phyloP scores from a whole-genome alignment of 208 protist species.

The Porcisia hertigi region DNA sequence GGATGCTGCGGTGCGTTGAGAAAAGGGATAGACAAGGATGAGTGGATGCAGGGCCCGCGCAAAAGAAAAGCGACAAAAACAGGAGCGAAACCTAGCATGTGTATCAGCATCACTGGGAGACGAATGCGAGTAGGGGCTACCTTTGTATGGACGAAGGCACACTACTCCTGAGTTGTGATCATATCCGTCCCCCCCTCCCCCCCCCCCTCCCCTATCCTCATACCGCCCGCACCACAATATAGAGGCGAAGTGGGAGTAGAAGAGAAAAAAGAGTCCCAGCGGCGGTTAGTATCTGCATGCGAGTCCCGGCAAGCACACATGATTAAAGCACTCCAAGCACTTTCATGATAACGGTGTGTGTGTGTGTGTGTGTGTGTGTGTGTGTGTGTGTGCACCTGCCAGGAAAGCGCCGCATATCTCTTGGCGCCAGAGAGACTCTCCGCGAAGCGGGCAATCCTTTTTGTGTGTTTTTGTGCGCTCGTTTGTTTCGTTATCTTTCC shows the following conservation, averaged over 20 bases:
- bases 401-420: not conserved
- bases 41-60: not conserved
- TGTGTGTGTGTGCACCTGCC: no score
- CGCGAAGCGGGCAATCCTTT: not conserved
- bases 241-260: not conserved
- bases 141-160: not conserved
- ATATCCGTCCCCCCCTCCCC: not conserved
- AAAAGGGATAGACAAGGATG: no score
- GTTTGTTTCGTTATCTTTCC: not conserved
- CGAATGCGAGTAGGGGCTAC: not conserved
- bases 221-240: no score
- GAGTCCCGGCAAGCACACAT: not conserved
- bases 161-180: not conserved
- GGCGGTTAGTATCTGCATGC: not conserved
- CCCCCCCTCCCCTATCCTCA: not conserved
- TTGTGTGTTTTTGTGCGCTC: not conserved
- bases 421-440: not conserved
- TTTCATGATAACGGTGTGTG: no score
- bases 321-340: not conserved
- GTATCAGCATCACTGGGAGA: not conserved
- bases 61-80: not conserved
- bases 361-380: no score
- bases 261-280: not conserved
- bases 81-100: not conserved
- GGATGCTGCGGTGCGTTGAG: not conserved